Conservation (phyloP, 1,284 basidiomycete genomes). For the Lentinula novae-zelandiae region DNA sequence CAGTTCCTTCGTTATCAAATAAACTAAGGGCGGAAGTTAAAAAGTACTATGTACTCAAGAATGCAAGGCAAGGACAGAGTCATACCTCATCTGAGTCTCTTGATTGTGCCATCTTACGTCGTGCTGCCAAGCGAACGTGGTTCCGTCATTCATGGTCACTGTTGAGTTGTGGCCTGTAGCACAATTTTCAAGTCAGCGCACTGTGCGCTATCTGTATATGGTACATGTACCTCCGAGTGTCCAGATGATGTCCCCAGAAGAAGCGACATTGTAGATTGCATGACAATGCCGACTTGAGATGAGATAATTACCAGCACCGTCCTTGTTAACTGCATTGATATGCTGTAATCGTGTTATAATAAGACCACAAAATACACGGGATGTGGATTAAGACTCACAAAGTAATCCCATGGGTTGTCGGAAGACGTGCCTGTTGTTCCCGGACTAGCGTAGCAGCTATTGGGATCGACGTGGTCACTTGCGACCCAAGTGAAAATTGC, state of each 20-base stretch:
- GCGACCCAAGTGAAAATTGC: conserved; percentile 13
- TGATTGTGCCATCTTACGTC: conserved; percentile 16
- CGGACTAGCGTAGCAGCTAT: conserved; percentile 3
- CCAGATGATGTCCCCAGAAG: conserved; percentile 18
- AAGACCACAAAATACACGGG: not conserved
- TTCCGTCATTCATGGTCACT: conserved; percentile 12
- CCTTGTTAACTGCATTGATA: conserved; percentile 15
- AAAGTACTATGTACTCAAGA: not conserved
- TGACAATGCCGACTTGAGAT: conserved; percentile 17
- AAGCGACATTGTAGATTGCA: conserved; percentile 16
- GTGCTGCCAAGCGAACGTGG: conserved; percentile 18
- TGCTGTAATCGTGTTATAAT: conserved; percentile 3
- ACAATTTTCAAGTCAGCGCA: conserved; percentile 1
- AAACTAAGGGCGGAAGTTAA: not conserved
- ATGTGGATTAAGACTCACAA: conserved; percentile 4
- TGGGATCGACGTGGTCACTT: conserved; percentile 12
- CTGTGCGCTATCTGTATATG: not conserved
- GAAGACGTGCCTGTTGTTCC: not conserved
- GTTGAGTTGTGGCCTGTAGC: conserved; percentile 12
- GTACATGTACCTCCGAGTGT: conserved; percentile 15
- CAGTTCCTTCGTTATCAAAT: conserved; percentile 13
- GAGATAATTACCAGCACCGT: conserved; percentile 16
- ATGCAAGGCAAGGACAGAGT: not conserved
- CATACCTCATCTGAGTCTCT: conserved; percentile 11
- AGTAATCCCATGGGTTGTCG: conserved; percentile 14